These are phyloP conservation scores for Ganoderma meredithae DNA, from an alignment of 1,284 basidiomycete genomes.

Conservation along the genomic window DNA sequence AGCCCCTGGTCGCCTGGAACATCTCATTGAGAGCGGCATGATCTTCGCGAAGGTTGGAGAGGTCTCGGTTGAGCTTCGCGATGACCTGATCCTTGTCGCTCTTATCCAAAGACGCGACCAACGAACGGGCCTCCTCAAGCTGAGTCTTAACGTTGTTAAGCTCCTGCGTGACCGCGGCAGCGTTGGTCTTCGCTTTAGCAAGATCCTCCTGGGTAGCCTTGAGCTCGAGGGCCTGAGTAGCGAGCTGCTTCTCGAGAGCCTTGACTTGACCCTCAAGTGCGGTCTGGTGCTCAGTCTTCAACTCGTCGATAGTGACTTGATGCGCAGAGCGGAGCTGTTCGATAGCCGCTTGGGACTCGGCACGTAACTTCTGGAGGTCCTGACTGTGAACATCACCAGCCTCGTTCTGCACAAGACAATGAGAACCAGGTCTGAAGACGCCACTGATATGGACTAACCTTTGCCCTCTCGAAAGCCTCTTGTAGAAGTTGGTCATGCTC, in stretches of 20 bases:
- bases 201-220: slow-evolving; percentile 86
- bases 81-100: slow-evolving; percentile 62
- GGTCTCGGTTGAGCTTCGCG: slow-evolving; percentile 61
- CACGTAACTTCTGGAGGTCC: slow-evolving; percentile 74
- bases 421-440: not conserved
- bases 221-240: slow-evolving; percentile 68
- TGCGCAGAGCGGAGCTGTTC: slow-evolving; percentile 73
- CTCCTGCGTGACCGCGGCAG: slow-evolving; percentile 60
- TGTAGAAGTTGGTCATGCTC: slow-evolving; percentile 72
- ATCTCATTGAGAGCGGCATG: slow-evolving; percentile 64
- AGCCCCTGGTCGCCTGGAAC: slow-evolving; percentile 70
- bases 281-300: slow-evolving; percentile 69
- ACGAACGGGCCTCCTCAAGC: slow-evolving; percentile 62
- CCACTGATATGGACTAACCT: slow-evolving; percentile 52
- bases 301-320: slow-evolving; percentile 61
- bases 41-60: slow-evolving; percentile 70
- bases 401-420: slow-evolving; percentile 55
- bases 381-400: slow-evolving; percentile 71
- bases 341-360: slow-evolving; percentile 68
- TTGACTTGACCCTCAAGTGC: slow-evolving; percentile 63
- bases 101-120: slow-evolving; percentile 50
- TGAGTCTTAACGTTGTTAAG: slow-evolving; percentile 63
- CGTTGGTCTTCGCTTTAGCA: slow-evolving; percentile 69
- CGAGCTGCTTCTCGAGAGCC: slow-evolving; percentile 69
- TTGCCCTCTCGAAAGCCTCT: slow-evolving; percentile 78